Base-by-base conservation (phyloP, 768 basidiomycete genomes). In the Xerocomellus dryophilus region DNA sequence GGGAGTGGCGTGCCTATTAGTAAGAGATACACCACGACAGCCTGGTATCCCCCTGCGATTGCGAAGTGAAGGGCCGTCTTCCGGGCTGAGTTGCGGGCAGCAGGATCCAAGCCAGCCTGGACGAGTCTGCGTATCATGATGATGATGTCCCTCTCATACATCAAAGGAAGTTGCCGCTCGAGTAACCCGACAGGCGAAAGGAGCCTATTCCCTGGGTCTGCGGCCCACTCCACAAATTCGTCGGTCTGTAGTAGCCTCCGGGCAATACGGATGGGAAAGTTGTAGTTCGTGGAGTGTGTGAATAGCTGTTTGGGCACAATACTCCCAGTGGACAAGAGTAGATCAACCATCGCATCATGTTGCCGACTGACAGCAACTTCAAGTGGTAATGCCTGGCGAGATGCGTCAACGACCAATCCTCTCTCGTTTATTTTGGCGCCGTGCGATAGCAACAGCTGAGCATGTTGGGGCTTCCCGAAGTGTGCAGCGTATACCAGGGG, bases 401-500 rank as follows among this genome's bases (percentile, higher is more conserved):
- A 51, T n/a, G 15, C 25, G 14, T 58, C 45, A 6, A 58, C 11
- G 9, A 31, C 49, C 20, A 58, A 27, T 7, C 57, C 57, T 10
- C 12, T 38, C 18, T 51, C 41, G 17, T 58, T 51, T 12, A 58
- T 45, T 27, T 58, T 32, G 2, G 45, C 39, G 5, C 56, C 56
- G 2, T 10, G 20, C 15, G 14, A 43, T 2, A 58, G 41, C 14
- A 58, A 40, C 1, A 46, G 3, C 25, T 27, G 20, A 3, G 56
- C 56, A 8, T 59, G 56, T 9, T 36, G 17, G 8, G 12, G 4
- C 39, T 42, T 59, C 9, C 51, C 50, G 7, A 59, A 59, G 7
- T 59, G 23, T 20, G 58, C 51, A 17, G 51, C 57, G 15, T 59
- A 58, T 25, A 59, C 17, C 29, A 59, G 35, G 3, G 58, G 58